Conservation (phyloP, 768 basidiomycete genomes). For the Dendrothele bispora region DNA sequence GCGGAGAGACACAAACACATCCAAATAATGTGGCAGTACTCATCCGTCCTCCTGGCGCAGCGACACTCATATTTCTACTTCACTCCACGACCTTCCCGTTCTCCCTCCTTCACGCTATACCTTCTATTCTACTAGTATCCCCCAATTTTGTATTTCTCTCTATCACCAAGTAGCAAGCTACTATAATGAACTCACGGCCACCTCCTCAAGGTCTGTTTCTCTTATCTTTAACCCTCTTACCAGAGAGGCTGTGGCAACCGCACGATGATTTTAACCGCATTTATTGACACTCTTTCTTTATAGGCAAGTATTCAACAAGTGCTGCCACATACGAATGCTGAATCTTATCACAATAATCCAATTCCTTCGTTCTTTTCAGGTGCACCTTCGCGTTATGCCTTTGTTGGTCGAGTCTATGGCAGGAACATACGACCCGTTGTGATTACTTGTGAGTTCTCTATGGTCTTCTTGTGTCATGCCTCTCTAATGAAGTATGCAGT, state of each 20-base stretch:
- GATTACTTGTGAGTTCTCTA: constrained; percentile 33
- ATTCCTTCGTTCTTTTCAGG: constrained; percentile 33
- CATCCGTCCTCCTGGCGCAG: no score
- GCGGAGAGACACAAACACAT: no score
- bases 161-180: no score
- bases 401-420: constrained; percentile 55
- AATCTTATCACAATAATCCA: no score
- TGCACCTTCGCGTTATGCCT: constrained; percentile 58
- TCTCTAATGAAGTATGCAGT: constrained; percentile 29
- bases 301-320: neutral
- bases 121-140: no score
- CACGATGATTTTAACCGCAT: neutral
- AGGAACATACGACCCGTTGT: constrained; percentile 63
- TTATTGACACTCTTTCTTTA: neutral
- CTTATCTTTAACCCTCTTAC: neutral
- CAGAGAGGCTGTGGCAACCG: no score
- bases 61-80: no score
- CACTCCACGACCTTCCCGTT: no score
- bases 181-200: constrained; percentile 34
- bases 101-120: no score
- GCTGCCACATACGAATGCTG: no score
- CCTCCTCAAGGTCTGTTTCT: constrained; percentile 39
- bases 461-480: neutral
- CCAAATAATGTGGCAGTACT: no score
- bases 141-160: no score